phyloP scores from a whole-genome alignment of 83 land plant genomes.

The Picea abies region DNA sequence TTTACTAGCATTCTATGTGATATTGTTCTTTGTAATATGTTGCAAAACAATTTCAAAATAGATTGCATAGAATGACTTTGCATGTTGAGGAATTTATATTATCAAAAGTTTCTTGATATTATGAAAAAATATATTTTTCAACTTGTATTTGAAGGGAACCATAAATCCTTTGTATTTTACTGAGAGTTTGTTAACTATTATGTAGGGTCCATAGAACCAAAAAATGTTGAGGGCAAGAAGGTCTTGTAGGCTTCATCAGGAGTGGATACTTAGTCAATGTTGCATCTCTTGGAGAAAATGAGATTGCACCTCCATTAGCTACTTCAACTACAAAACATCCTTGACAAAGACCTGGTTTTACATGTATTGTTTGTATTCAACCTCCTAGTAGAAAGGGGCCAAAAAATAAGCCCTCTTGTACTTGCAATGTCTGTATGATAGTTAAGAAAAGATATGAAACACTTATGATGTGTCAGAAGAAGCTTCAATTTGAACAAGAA shows the following conservation, averaged over 20 bases:
- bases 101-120: background rate
- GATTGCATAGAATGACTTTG: background rate
- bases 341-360: conserved; percentile 72
- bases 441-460: conserved; percentile 64
- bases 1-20: background rate
- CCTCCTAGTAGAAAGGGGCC: conserved; percentile 85
- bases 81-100: background rate
- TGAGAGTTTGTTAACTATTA: background rate
- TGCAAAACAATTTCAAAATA: background rate
- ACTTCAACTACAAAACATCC: conserved; percentile 75
- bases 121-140: background rate
- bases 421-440: conserved; percentile 59
- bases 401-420: conserved; percentile 63
- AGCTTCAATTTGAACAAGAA: conserved; percentile 60
- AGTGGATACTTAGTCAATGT: conserved; percentile 69
- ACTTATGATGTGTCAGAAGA: conserved; percentile 59
- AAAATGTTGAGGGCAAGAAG: conserved; percentile 14
- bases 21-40: background rate
- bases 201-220: conserved; percentile 8
- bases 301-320: conserved; percentile 28
- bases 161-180: background rate
- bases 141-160: background rate
- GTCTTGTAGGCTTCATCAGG: conserved; percentile 14
- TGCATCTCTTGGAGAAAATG: conserved; percentile 59
- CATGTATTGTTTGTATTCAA: conserved; percentile 87